These are phyloP conservation scores for Phragmites australis DNA, from an alignment of 176 grass and related monocot genomes.

Conservation along the genomic window DNA sequence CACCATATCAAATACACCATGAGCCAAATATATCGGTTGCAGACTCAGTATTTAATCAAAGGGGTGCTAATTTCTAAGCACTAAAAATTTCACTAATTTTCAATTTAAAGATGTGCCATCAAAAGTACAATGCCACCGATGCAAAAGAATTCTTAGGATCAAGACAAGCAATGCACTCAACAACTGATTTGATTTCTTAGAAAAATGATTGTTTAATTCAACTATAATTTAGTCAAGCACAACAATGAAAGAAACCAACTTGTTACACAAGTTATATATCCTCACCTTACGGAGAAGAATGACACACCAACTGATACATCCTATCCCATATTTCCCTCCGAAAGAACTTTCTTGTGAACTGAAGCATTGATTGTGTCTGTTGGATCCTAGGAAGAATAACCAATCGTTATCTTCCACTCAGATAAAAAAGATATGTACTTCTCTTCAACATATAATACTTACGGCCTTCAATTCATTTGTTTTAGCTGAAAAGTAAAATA, in stretches of 20 bases:
- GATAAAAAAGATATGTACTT: background rate
- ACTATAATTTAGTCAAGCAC: too few species aligned
- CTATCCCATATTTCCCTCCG: conserved; percentile 14
- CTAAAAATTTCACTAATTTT: too few species aligned
- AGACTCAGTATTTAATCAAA: too few species aligned
- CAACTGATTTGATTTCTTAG: too few species aligned
- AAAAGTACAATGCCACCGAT: too few species aligned
- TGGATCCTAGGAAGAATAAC: conserved; percentile 49
- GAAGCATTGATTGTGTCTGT: conserved; percentile 41
- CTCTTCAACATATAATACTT: background rate
- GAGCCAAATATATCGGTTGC: too few species aligned
- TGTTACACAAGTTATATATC: background rate
- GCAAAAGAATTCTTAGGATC: too few species aligned
- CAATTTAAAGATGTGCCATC: too few species aligned
- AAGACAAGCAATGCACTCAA: too few species aligned
- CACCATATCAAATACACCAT: too few species aligned
- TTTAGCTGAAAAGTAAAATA: background rate
- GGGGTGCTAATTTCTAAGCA: too few species aligned
- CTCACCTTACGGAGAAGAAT: conserved; percentile 47
- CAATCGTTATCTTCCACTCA: background rate
- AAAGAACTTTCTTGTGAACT: conserved; percentile 49
- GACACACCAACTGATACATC: conserved; percentile 52
- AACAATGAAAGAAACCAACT: background rate
- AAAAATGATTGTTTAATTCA: too few species aligned
- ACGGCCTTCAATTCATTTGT: background rate